These are phyloP conservation scores for Odontarrhena argentea DNA, from an alignment of 345 rosid genomes.

Conservation along the genomic window DNA sequence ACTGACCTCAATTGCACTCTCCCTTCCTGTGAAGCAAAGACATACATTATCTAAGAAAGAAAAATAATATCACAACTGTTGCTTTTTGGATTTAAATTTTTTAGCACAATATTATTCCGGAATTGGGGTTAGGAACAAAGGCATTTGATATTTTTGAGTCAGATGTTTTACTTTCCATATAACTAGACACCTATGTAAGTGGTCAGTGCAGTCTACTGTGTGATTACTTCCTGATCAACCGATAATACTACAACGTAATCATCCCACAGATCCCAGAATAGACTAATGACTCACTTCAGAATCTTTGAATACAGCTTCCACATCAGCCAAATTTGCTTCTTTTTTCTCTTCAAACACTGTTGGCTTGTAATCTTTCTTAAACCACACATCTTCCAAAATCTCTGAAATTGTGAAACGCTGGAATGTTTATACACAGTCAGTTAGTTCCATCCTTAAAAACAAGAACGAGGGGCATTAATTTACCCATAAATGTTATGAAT, in stretches of 20 bases:
- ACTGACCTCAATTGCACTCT: conserved; percentile 45
- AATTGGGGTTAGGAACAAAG: conserved; percentile 2
- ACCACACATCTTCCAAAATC: conserved; percentile 84
- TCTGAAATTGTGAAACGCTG: conserved; percentile 91
- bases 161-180: conserved; percentile 1
- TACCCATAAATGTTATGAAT: neutral
- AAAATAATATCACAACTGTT: conserved; percentile 16
- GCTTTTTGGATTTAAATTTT: neutral
- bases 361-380: conserved; percentile 71
- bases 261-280: conserved; percentile 8
- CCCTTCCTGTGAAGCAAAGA: conserved; percentile 39
- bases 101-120: neutral
- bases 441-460: conserved; percentile 22
- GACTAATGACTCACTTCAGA: conserved; percentile 56
- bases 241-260: conserved; percentile 4
- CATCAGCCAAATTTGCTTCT: conserved; percentile 65
- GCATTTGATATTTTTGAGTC: conserved; percentile 14
- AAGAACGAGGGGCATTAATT: neutral
- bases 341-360: conserved; percentile 77
- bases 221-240: conserved; percentile 5
- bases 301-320: conserved; percentile 92
- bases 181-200: neutral
- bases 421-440: conserved; percentile 28
- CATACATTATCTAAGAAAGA: conserved; percentile 29
- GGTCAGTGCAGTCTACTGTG: conserved; percentile 24